phyloP scores from a whole-genome alignment of 257 asterid genomes.

The Solanum verrucosum region DNA sequence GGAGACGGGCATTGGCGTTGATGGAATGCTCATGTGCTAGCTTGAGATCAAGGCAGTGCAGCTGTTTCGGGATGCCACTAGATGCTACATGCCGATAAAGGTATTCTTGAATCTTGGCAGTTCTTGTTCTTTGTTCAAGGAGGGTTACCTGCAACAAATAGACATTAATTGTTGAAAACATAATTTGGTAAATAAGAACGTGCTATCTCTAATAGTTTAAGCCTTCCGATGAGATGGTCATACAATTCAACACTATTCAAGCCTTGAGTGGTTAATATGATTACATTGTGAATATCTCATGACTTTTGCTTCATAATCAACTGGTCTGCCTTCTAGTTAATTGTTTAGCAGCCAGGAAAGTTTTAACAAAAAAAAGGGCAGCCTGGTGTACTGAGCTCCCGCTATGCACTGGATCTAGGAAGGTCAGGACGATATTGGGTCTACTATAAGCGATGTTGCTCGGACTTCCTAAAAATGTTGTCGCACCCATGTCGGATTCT shows the following conservation, averaged over 20 bases:
- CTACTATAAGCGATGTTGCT: background rate
- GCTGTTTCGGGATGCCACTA: slow-evolving; percentile 95
- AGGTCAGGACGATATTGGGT: background rate
- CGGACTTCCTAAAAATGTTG: background rate
- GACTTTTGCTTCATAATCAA: background rate
- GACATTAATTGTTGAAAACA: background rate
- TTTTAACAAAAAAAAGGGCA: background rate
- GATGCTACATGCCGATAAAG: slow-evolving; percentile 98
- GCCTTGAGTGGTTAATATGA: background rate
- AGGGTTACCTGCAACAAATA: slow-evolving; percentile 45
- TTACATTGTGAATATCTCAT: background rate
- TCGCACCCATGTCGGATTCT: background rate
- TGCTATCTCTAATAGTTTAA: background rate
- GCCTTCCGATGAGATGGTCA: background rate
- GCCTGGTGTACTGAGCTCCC: background rate
- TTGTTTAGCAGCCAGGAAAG: background rate
- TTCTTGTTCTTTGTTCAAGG: slow-evolving; percentile 82
- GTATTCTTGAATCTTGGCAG: slow-evolving; percentile 87
- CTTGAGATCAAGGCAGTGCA: slow-evolving; percentile 73
- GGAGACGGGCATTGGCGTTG: slow-evolving; percentile 93
- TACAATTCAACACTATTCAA: background rate
- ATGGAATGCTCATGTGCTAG: slow-evolving; percentile 83
- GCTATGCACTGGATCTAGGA: background rate
- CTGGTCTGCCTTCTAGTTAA: background rate
- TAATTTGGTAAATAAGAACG: background rate